Conservation (phyloP, 768 basidiomycete species). For the Psilocybe sp. region DNA sequence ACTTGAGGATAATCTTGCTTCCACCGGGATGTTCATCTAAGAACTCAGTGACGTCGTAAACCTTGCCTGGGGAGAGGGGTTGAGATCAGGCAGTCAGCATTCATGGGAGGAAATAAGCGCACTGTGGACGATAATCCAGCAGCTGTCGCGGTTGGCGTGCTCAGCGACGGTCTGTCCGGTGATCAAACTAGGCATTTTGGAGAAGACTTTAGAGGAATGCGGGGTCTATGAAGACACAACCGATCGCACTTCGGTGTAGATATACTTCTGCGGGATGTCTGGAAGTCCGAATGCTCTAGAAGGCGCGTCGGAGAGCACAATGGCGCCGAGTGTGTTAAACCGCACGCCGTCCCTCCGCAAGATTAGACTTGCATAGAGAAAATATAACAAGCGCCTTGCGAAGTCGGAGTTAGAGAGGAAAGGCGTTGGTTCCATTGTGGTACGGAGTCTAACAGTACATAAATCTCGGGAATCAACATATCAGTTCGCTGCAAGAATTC, state of each 20-base stretch:
- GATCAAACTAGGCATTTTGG: constrained; percentile 25
- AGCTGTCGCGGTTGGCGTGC: constrained; percentile 31
- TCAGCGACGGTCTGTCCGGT: constrained; percentile 27
- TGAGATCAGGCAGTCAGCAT: not conserved
- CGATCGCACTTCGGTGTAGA: constrained; percentile 6
- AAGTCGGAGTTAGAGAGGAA: constrained; percentile 36
- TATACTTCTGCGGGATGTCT: constrained; percentile 18
- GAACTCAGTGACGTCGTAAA: constrained; percentile 80
- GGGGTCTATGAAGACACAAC: not conserved
- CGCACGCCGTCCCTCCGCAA: too few relatives aligned
- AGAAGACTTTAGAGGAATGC: not conserved
- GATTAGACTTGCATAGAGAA: too few relatives aligned
- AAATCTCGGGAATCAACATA: too few relatives aligned
- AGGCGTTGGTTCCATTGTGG: not conserved
- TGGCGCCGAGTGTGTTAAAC: constrained; percentile 3
- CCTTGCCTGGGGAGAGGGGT: constrained; percentile 45
- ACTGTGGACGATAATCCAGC: constrained; percentile 80
- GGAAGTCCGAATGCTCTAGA: constrained; percentile 11
- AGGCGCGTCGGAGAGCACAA: constrained; percentile 6
- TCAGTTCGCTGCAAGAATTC: too few relatives aligned
- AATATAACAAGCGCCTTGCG: not conserved
- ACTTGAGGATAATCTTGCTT: constrained; percentile 80
- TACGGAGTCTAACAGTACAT: too few relatives aligned
- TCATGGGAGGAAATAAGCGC: constrained; percentile 10
- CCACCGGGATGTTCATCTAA: constrained; percentile 82